Percentiles rank a stretch among this genome's conserved stretches.
Conservation (phyloP, 1,284 basidiomycete genomes). For the Phellopilus nigrolimitatus region DNA sequence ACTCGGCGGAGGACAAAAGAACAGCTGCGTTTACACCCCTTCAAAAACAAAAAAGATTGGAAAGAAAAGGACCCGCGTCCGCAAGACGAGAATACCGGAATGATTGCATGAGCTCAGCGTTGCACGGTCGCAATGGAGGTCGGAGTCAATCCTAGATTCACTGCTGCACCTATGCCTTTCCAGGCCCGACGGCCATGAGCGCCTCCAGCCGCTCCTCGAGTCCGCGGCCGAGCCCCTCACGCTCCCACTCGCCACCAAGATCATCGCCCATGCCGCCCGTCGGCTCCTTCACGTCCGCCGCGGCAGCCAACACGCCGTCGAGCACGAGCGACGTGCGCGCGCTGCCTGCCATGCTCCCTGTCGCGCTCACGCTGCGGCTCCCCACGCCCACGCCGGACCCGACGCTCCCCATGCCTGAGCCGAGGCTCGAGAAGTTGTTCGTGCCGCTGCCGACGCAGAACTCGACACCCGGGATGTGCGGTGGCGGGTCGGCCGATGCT, state of each 20-base stretch:
- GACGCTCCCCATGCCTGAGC: constrained; percentile 26
- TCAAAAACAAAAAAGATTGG: too few relatives aligned
- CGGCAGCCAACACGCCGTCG: constrained; percentile 11
- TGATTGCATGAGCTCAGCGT: not conserved
- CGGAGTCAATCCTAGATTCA: too few relatives aligned
- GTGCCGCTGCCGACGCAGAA: constrained; percentile 26
- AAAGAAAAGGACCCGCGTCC: too few relatives aligned
- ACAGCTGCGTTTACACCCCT: too few relatives aligned
- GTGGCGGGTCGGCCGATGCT: constrained; percentile 51
- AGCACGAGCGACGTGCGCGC: constrained; percentile 17
- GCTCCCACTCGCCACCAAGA: constrained; percentile 75
- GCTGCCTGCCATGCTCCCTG: constrained; percentile 16
- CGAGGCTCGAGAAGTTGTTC: constrained; percentile 60
- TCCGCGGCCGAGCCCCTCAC: constrained; percentile 75
- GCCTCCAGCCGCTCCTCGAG: constrained; percentile 75
- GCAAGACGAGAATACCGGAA: not conserved
- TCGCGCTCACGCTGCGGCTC: constrained; percentile 8
- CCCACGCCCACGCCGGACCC: not conserved
- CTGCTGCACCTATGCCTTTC: constrained; percentile 15
- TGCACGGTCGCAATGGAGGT: not conserved
- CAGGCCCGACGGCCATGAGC: constrained; percentile 31
- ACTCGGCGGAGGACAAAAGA: too few relatives aligned
- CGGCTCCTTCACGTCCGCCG: constrained; percentile 33
- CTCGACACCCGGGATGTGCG: constrained; percentile 59
- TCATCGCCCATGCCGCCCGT: constrained; percentile 42